phyloP scores from a whole-genome alignment of 2,329 filamentous ascomycete species.

The Diaporthe batatas region DNA sequence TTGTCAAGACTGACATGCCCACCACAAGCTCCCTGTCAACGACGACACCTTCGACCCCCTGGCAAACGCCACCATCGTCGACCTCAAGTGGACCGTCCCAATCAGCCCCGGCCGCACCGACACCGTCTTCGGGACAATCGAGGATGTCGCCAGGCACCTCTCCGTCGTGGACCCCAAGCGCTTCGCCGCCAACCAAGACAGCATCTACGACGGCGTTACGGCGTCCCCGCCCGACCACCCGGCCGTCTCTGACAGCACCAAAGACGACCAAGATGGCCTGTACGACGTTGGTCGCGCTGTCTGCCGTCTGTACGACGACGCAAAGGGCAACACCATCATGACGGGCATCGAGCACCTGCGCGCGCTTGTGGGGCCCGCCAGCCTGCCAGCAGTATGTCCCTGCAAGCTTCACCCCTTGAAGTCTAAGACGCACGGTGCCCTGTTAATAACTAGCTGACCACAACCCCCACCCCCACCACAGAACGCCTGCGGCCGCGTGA shows the following conservation, averaged over 20 bases:
- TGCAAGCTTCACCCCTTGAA: neutral
- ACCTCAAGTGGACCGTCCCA: slow-evolving; percentile 3
- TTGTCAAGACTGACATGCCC: neutral
- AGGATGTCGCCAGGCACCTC: slow-evolving; percentile 18
- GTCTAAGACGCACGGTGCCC: too few relatives aligned
- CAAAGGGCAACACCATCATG: neutral
- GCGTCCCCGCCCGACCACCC: neutral
- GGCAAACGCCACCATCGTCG: neutral
- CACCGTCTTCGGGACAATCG: slow-evolving; percentile 16
- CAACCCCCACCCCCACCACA: neutral
- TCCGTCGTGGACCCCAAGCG: neutral
- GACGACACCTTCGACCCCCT: neutral
- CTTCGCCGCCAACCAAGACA: neutral
- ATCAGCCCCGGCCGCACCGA: neutral
- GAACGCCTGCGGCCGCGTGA: neutral
- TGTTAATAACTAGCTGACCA: neutral
- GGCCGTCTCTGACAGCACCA: too few relatives aligned
- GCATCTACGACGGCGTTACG: neutral
- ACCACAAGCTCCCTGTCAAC: neutral
- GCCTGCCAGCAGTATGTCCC: neutral
- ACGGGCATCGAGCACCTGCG: slow-evolving; percentile 1
- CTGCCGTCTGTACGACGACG: neutral
- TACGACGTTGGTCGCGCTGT: neutral
- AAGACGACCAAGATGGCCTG: neutral
- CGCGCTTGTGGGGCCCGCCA: neutral